Evolutionary conservation across 2,329 filamentous ascomycete species (phyloP).

Genomic region (Pseudodiploospora longispora): DNA sequence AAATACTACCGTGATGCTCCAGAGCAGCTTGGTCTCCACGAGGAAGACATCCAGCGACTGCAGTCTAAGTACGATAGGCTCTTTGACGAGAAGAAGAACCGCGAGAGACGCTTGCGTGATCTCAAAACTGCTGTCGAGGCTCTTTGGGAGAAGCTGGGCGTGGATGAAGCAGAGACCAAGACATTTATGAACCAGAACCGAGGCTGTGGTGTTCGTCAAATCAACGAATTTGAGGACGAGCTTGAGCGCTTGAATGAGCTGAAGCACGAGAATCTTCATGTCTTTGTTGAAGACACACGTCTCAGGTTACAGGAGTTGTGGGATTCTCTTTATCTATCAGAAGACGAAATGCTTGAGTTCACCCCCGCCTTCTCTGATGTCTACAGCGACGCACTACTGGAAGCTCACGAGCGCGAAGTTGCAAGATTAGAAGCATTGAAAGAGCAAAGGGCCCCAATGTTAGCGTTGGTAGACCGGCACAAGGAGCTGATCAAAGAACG

Average conservation of each 20-base stretch:
- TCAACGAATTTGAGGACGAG: slow-evolving; percentile 95
- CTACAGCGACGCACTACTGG: slow-evolving; percentile 89
- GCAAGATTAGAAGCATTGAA: slow-evolving; percentile 68
- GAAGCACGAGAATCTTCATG: slow-evolving; percentile 87
- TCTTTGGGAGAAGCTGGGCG: slow-evolving; percentile 80
- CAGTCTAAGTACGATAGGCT: slow-evolving; percentile 72
- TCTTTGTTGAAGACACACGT: slow-evolving; percentile 92
- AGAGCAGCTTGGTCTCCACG: slow-evolving; percentile 87
- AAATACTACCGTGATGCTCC: slow-evolving; percentile 84
- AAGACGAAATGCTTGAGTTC: slow-evolving; percentile 98
- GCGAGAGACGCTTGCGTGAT: slow-evolving; percentile 70
- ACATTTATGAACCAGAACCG: slow-evolving; percentile 79
- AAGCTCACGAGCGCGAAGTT: slow-evolving; percentile 92
- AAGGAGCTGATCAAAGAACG: slow-evolving; percentile 75
- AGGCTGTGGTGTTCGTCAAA: slow-evolving; percentile 81
- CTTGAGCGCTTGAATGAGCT: slow-evolving; percentile 78
- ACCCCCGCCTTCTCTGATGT: slow-evolving; percentile 95
- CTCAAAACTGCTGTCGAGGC: slow-evolving; percentile 70
- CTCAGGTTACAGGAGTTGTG: slow-evolving; percentile 89
- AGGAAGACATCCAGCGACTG: slow-evolving; percentile 72
- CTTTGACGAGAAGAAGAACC: slow-evolving; percentile 76
- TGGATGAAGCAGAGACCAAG: slow-evolving; percentile 77
- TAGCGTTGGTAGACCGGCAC: slow-evolving; percentile 78
- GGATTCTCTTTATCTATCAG: slow-evolving; percentile 88
- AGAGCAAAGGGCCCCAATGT: slow-evolving; percentile 78